Base-by-base conservation (phyloP, 805 yeast genomes). In the Diddensiella caesifluorescens region DNA sequence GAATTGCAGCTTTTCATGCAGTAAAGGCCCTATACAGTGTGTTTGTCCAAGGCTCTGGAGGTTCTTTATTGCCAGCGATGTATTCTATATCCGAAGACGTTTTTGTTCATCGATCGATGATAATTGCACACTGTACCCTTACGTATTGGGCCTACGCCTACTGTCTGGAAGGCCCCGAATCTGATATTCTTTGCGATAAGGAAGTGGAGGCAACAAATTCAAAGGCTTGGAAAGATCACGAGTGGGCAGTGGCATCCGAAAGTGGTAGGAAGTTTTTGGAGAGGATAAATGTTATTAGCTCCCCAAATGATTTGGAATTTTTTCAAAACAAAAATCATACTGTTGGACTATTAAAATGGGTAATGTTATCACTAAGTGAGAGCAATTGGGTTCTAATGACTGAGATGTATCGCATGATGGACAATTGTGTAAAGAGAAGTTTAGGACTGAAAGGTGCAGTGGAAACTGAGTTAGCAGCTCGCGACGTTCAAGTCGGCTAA, bases 11-110 rank as follows among this genome's bases (percentile, higher is more conserved):
- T 10, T 46, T 38, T 7, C 83, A 80, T 54, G 78, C 81, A 21
- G 77, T 75, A 48, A 60, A 77, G 50, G 66, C 76, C 40, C 51
- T 80, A 18, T 76, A 74, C 62, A 82, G 78, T 54, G 72, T 74
- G 71, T 71, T 77, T 47, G 63, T 71, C 4, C 79, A 79, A 4
- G 39, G 32, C 22, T 25, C 37, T 13, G 35, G 13, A 3, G 22
- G 16, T n/a, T 12, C 31, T 3, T n/a, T n/a, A n/a, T 16, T 21
- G 16, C 42, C 46, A 15, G 35, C 29, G n/a, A 39, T 25, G 13
- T 46, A 45, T 39, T 19, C 39, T 4, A 35, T 45, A 22, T 15
- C 44, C 9, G 44, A 43, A 3, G 61, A 58, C 34, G 44, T 50
- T 19, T 47, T 38, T 22, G 45, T 52, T 25, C 60, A 57, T 39